Evolutionary conservation across 345 rosid species (phyloP).

Genomic region (Noccaea bulbosa): DNA sequence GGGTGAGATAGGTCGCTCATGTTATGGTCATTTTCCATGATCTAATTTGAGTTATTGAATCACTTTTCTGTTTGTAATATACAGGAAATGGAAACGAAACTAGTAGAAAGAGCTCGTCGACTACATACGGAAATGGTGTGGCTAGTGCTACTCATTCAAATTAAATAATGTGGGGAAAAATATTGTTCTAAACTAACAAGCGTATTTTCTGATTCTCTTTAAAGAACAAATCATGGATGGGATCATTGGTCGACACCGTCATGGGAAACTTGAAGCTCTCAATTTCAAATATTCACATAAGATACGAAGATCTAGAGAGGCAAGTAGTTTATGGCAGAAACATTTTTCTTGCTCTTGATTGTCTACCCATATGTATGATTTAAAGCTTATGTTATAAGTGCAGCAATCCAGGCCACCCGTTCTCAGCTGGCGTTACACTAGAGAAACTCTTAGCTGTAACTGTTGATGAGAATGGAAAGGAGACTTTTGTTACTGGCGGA

Average conservation of each 20-base stretch:
- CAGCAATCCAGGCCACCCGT: conserved; percentile 92
- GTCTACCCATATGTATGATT: conserved; percentile 20
- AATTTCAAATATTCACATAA: conserved; percentile 91
- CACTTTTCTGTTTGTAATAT: conserved; percentile 38
- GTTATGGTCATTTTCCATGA: conserved; percentile 33
- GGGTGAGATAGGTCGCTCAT: conserved; percentile 59
- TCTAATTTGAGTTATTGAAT: conserved; percentile 21
- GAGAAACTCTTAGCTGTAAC: conserved; percentile 96
- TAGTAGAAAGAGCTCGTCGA: conserved; percentile 68
- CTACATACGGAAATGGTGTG: conserved; percentile 83
- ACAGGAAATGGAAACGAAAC: conserved; percentile 88
- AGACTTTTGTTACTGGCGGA: conserved; percentile 86
- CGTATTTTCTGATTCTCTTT: conserved; percentile 44
- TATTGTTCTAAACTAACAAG: conserved; percentile 35
- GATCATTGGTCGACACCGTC: conserved; percentile 89
- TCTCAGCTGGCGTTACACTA: conserved; percentile 85
- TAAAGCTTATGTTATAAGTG: conserved; percentile 35
- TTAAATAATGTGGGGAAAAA: conserved; percentile 22
- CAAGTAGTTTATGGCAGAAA: conserved; percentile 30
- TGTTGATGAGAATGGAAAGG: conserved; percentile 84
- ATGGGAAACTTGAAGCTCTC: conserved; percentile 97
- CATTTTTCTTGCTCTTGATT: conserved; percentile 18
- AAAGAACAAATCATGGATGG: conserved; percentile 96
- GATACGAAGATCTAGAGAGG: conserved; percentile 99
- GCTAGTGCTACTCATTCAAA: conserved; percentile 31